These are phyloP conservation scores for Apiospora marii DNA, from an alignment of 2,329 filamentous ascomycete genomes.

Conservation along the genomic window DNA sequence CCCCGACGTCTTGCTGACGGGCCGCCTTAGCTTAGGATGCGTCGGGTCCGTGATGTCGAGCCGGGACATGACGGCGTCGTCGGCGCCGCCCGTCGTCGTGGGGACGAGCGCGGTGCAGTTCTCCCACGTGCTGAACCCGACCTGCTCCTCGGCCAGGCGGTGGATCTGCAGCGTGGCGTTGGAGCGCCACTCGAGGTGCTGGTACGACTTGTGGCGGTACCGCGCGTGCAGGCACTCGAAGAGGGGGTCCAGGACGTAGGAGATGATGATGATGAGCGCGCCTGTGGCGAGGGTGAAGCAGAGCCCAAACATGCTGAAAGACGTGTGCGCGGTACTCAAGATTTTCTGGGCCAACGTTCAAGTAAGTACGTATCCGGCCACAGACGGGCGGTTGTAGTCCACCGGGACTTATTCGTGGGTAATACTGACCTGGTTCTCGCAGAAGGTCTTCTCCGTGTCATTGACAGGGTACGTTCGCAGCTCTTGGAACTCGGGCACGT, in stretches of 20 bases:
- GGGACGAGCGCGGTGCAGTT: background rate
- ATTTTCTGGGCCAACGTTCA: too few species aligned
- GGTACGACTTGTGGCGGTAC: background rate
- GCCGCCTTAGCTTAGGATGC: background rate
- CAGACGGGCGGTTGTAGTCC: too few species aligned
- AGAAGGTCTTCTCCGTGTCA: background rate
- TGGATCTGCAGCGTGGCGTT: background rate
- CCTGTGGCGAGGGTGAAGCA: background rate
- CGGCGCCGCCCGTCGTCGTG: background rate
- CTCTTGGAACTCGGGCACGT: background rate
- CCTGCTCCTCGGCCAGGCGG: background rate
- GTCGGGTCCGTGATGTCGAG: constrained; percentile 13
- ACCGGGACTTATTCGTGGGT: too few species aligned
- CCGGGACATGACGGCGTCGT: background rate
- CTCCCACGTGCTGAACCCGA: background rate
- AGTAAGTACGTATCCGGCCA: too few species aligned
- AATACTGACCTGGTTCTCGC: background rate
- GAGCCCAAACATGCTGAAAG: background rate
- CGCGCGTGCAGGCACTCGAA: background rate
- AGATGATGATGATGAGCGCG: background rate
- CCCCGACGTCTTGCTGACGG: background rate
- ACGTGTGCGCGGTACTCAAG: background rate
- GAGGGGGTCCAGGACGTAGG: background rate
- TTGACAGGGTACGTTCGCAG: background rate
- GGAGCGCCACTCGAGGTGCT: background rate